These are phyloP conservation scores for Aspergillus fumigatiaffinis DNA, from an alignment of 2,329 filamentous ascomycete species.

Conservation along the genomic window DNA sequence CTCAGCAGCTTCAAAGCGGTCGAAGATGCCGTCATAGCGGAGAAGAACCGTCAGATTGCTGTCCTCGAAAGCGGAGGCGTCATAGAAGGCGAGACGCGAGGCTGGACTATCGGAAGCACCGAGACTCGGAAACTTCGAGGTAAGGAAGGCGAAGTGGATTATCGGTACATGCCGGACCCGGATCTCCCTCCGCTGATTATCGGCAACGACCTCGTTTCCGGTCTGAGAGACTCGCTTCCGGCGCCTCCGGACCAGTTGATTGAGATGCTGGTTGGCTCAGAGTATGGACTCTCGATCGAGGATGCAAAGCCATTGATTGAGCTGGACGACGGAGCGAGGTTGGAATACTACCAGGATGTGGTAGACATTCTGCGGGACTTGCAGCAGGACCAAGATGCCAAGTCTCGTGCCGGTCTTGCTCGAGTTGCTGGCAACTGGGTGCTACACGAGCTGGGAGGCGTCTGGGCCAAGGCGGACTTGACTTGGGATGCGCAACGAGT, in stretches of 20 bases:
- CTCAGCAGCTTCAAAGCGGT: constrained; percentile 91
- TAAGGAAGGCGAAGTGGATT: constrained; percentile 96
- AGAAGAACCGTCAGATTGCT: constrained; percentile 81
- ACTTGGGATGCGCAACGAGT: constrained; percentile 39
- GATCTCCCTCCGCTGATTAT: constrained; percentile 80
- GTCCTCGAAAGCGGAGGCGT: constrained; percentile 71
- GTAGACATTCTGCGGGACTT: constrained; percentile 34
- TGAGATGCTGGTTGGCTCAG: constrained; percentile 53
- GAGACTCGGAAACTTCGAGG: constrained; percentile 78
- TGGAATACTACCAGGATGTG: constrained; percentile 68
- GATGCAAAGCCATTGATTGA: constrained; percentile 78
- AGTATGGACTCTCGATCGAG: constrained; percentile 70
- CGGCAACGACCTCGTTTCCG: constrained; percentile 62
- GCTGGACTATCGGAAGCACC: constrained; percentile 81
- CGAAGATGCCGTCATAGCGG: constrained; percentile 88
- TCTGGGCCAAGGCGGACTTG: constrained; percentile 52
- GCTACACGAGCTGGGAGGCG: constrained; percentile 69
- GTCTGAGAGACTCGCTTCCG: constrained; percentile 62
- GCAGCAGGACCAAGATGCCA: constrained; percentile 21
- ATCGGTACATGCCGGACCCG: constrained; percentile 97
- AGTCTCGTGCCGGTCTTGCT: constrained; percentile 35
- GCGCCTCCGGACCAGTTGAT: constrained; percentile 69
- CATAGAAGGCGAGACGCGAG: constrained; percentile 82
- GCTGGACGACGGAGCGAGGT: constrained; percentile 71
- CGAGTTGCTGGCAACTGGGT: constrained; percentile 63